A percentile compares a stretch with the other conserved stretches of the same genome.
phyloP scores from a whole-genome alignment of 805 yeast species.

The Ogataea nakhonphanomensis region DNA sequence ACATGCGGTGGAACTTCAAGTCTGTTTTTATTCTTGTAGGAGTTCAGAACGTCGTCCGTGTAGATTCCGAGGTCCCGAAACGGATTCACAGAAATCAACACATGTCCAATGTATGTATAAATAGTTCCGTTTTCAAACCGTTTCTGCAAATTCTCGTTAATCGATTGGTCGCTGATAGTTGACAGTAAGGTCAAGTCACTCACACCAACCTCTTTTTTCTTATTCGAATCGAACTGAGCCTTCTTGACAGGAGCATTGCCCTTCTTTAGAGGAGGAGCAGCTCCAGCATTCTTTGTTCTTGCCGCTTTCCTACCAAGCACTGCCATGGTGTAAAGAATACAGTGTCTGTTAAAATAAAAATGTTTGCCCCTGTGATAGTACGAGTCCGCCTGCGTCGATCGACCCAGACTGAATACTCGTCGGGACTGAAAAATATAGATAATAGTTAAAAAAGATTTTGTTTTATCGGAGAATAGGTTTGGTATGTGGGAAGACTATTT shows the following conservation, averaged over 20 bases:
- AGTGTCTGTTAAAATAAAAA: slow-evolving; percentile 5
- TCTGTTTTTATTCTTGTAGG: slow-evolving; percentile 88
- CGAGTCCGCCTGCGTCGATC: slow-evolving; percentile 10
- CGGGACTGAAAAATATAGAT: neutral
- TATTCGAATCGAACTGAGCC: slow-evolving; percentile 83
- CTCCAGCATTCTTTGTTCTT: slow-evolving; percentile 48
- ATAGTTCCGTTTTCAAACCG: slow-evolving; percentile 87
- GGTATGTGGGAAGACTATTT: slow-evolving; percentile 47
- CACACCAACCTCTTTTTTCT: slow-evolving; percentile 97
- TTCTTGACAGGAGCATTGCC: slow-evolving; percentile 59
- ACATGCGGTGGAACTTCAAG: slow-evolving; percentile 98
- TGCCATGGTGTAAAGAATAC: slow-evolving; percentile 9
- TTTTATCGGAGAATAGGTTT: slow-evolving; percentile 1
- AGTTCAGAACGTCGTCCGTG: slow-evolving; percentile 68
- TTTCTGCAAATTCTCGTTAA: slow-evolving; percentile 85
- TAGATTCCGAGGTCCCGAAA: slow-evolving; percentile 95
- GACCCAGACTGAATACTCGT: slow-evolving; percentile 1
- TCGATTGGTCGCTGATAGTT: slow-evolving; percentile 85
- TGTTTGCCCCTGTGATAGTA: slow-evolving; percentile 9
- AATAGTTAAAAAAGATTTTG: neutral
- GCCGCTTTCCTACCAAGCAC: slow-evolving; percentile 59
- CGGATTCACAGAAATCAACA: slow-evolving; percentile 93
- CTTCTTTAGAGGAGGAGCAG: slow-evolving; percentile 51
- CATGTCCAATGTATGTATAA: slow-evolving; percentile 92
- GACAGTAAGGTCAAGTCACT: slow-evolving; percentile 88